Percentiles rank a stretch among this genome's conserved stretches.
Evolutionary conservation across 768 basidiomycete species (phyloP).

Genomic region (Amanita pallidorosea): DNA sequence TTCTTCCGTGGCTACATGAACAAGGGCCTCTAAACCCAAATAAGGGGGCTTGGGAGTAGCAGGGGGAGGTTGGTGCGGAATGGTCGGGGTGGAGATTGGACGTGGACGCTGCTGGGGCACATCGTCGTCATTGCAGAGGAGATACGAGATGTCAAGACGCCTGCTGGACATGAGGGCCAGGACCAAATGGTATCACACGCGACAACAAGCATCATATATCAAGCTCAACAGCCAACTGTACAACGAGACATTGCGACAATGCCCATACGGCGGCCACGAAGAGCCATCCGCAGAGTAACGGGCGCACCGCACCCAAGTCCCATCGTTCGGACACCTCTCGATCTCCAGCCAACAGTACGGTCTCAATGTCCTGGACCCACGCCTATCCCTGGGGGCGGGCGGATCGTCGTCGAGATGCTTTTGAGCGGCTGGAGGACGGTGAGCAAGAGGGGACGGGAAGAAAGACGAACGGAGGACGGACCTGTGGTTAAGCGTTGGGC

Average conservation of each 20-base stretch:
- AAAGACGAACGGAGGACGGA: constrained; percentile 18
- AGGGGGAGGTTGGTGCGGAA: constrained; percentile 13
- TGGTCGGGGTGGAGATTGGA: constrained; percentile 8
- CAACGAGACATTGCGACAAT: constrained; percentile 86
- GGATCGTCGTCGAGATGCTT: constrained; percentile 87
- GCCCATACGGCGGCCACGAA: constrained; percentile 64
- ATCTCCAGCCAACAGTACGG: constrained; percentile 72
- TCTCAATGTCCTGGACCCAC: constrained; percentile 82
- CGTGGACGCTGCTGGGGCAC: neutral
- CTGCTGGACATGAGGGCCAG: constrained; percentile 13
- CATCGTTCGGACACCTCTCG: constrained; percentile 41
- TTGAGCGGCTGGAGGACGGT: constrained; percentile 40
- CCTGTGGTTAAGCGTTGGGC: constrained; percentile 59
- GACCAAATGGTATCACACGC: constrained; percentile 8
- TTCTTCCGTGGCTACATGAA: constrained; percentile 62
- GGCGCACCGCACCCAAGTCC: constrained; percentile 82
- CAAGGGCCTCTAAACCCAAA: constrained; percentile 52
- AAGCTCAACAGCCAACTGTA: constrained; percentile 32
- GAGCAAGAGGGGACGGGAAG: constrained; percentile 7
- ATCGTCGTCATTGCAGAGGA: constrained; percentile 48
- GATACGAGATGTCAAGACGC: constrained; percentile 66
- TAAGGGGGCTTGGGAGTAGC: constrained; percentile 13
- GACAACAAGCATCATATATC: constrained; percentile 9
- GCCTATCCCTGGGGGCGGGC: constrained; percentile 61
- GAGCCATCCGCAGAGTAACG: constrained; percentile 30